phyloP scores from a whole-genome alignment of 306 rosid species.

The Trifolium repens region DNA sequence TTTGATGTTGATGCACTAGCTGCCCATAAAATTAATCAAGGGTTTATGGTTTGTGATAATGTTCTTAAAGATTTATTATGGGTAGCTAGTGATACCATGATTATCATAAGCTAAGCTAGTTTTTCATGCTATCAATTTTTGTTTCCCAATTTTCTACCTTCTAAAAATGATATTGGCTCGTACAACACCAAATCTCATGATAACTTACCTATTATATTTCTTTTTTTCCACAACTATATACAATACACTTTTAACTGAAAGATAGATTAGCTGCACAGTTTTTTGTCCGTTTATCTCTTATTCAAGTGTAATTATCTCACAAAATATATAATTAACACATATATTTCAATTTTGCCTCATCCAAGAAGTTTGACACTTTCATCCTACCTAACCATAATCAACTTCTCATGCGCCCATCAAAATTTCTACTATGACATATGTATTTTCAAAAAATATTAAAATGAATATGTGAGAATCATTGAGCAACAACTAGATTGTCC shows the following conservation, averaged over 20 bases:
- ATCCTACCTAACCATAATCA: slow-evolving; percentile 37
- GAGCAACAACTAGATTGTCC: slow-evolving; percentile 1
- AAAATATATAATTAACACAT: not conserved
- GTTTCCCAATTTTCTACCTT: slow-evolving; percentile 45
- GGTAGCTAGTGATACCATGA: slow-evolving; percentile 39
- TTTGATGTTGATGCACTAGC: slow-evolving; percentile 15
- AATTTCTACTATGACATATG: slow-evolving; percentile 16
- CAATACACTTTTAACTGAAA: not conserved
- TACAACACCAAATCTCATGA: slow-evolving; percentile 43
- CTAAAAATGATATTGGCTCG: slow-evolving; percentile 41
- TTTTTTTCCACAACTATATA: slow-evolving; percentile 19
- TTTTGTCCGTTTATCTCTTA: no score
- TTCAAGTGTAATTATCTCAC: no score
- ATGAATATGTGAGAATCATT: not conserved
- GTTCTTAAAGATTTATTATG: slow-evolving; percentile 28
- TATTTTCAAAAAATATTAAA: slow-evolving; percentile 8
- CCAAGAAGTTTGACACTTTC: slow-evolving; percentile 37
- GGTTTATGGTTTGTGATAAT: slow-evolving; percentile 40
- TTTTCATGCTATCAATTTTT: slow-evolving; percentile 44
- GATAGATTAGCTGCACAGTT: no score
- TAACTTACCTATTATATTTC: slow-evolving; percentile 11
- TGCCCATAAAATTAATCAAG: slow-evolving; percentile 11
- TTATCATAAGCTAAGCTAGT: slow-evolving; percentile 41
- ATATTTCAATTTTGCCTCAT: slow-evolving; percentile 32
- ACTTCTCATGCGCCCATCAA: slow-evolving; percentile 26